phyloP scores from a whole-genome alignment of 306 rosid genomes.

The Leucaena leucocephala region DNA sequence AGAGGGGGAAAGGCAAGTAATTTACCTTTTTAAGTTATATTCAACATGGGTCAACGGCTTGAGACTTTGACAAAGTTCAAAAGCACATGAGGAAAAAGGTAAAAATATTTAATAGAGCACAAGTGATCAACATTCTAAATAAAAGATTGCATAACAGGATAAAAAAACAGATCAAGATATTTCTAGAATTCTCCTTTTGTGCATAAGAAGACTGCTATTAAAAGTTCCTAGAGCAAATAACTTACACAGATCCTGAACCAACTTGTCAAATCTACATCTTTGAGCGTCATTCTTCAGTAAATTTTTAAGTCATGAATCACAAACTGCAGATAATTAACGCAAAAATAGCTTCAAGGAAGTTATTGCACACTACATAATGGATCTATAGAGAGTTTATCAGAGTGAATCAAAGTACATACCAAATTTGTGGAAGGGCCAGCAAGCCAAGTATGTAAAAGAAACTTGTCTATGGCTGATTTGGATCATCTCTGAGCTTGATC shows the following conservation, averaged over 20 bases:
- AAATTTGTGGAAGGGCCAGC: conserved; percentile 45
- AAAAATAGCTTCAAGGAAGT: background rate
- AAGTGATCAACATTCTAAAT: conserved; percentile 11
- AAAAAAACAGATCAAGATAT: conserved; percentile 5
- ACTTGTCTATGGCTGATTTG: conserved; percentile 63
- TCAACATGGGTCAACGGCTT: background rate
- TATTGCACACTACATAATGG: background rate
- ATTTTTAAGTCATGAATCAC: conserved; percentile 46
- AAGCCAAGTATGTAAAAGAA: conserved; percentile 67
- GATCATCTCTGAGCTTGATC: conserved; percentile 85
- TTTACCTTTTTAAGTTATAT: background rate
- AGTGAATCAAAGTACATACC: conserved; percentile 31
- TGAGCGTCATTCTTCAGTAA: conserved; percentile 46
- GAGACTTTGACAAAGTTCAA: background rate
- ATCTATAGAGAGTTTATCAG: background rate
- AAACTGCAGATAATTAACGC: conserved; percentile 40
- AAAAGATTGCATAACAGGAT: background rate
- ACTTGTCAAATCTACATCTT: conserved; percentile 51
- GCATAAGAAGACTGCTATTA: background rate
- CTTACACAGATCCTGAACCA: conserved; percentile 41
- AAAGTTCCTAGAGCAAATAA: conserved; percentile 43
- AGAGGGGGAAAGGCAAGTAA: background rate
- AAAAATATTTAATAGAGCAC: background rate
- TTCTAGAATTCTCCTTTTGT: background rate
- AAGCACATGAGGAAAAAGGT: background rate